Evolutionary conservation across 108 stramenopile species (phyloP).

Genomic region (Mayamaea pseudoterrestris): DNA sequence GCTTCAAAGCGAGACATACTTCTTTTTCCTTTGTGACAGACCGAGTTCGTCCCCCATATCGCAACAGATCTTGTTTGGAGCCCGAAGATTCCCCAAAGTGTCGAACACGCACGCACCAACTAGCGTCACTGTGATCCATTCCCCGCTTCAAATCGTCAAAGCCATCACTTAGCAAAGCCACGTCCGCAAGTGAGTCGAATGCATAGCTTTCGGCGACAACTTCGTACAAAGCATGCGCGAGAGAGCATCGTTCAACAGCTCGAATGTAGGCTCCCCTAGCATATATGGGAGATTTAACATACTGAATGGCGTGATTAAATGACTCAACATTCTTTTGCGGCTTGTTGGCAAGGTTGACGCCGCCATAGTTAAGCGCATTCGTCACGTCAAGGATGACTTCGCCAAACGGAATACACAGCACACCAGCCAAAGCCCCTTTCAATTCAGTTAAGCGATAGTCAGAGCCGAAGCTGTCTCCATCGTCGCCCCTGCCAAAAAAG

Average conservation of each 20-base stretch:
- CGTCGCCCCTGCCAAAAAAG: too few relatives aligned
- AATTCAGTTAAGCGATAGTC: too few relatives aligned
- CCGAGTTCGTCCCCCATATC: slow-evolving; percentile 55
- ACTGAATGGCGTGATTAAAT: slow-evolving; percentile 77
- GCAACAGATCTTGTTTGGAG: slow-evolving; percentile 33
- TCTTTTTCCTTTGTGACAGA: slow-evolving; percentile 51
- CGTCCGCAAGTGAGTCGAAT: slow-evolving; percentile 18
- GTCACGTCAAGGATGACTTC: slow-evolving; percentile 1
- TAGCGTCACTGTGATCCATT: slow-evolving; percentile 22
- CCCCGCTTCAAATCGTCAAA: slow-evolving; percentile 49
- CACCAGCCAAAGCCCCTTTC: slow-evolving; percentile 17
- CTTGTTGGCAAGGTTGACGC: slow-evolving; percentile 21
- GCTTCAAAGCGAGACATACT: slow-evolving; percentile 38
- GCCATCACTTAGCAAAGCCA: slow-evolving; percentile 26
- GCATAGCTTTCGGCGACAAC: slow-evolving; percentile 37
- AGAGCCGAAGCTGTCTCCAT: too few relatives aligned
- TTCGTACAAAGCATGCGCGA: slow-evolving; percentile 50
- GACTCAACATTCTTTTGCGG: slow-evolving; percentile 15
- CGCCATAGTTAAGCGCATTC: slow-evolving; percentile 20
- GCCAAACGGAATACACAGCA: slow-evolving; percentile 2
- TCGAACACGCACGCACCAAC: slow-evolving; percentile 73
- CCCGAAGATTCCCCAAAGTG: slow-evolving; percentile 26
- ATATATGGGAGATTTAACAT: slow-evolving; percentile 9
- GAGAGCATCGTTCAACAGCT: slow-evolving; percentile 52
- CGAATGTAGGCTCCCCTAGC: neutral